These are phyloP conservation scores for Carnegiea gigantea DNA, from an alignment of 179 eudicot species.

Conservation along the genomic window DNA sequence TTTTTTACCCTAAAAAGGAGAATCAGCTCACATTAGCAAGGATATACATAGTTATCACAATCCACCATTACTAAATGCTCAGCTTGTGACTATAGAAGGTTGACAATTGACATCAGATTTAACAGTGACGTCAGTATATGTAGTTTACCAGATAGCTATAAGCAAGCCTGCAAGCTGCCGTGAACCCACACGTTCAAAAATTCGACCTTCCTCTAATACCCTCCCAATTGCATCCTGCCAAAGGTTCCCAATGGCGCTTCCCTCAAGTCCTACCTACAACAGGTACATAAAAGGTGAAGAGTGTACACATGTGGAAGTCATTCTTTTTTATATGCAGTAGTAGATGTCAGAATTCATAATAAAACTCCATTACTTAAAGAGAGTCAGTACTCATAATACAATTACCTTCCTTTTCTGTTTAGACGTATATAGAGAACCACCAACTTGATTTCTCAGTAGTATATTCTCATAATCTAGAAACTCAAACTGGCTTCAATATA, in stretches of 20 bases:
- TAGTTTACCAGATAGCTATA: constrained; percentile 80
- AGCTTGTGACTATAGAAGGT: constrained; percentile 10
- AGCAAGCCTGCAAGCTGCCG: constrained; percentile 92
- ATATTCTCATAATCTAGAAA: neutral
- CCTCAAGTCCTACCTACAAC: constrained; percentile 98
- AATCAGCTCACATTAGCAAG: constrained; percentile 19
- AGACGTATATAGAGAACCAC: neutral
- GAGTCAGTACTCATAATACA: neutral
- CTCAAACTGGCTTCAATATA: neutral
- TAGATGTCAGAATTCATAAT: neutral
- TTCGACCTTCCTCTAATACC: constrained; percentile 77
- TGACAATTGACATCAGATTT: neutral
- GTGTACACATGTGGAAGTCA: neutral
- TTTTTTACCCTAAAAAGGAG: constrained; percentile 73
- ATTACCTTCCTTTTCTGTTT: neutral
- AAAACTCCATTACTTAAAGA: neutral
- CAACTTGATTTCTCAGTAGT: neutral
- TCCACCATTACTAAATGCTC: neutral
- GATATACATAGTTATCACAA: neutral
- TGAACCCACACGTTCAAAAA: constrained; percentile 96
- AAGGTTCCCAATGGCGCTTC: constrained; percentile 89
- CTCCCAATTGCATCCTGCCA: constrained; percentile 98
- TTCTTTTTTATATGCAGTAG: neutral
- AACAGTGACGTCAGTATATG: constrained; percentile 6
- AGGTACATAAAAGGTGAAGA: constrained; percentile 29